Conservation (phyloP, 768 basidiomycete species). For the Mycena alexandri region DNA sequence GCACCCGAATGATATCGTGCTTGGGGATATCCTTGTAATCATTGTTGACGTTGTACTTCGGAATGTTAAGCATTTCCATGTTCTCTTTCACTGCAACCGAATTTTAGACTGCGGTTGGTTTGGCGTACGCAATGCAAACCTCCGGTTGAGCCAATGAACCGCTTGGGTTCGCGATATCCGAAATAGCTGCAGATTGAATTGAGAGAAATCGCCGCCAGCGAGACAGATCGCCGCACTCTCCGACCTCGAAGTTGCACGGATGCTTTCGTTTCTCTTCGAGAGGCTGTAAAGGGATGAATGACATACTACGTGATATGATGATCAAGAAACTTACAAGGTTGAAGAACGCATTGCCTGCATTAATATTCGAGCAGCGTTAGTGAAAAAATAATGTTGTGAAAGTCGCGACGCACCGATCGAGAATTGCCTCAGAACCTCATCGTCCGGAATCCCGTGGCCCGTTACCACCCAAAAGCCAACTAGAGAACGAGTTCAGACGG, state of each 20-base stretch:
- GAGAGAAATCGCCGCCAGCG: neutral
- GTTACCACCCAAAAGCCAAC: slow-evolving; percentile 56
- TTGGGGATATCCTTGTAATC: slow-evolving; percentile 42
- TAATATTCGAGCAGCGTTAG: neutral
- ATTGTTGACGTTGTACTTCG: slow-evolving; percentile 47
- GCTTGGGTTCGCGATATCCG: slow-evolving; percentile 52
- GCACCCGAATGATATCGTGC: slow-evolving; percentile 41
- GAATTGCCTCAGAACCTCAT: slow-evolving; percentile 51
- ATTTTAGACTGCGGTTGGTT: neutral
- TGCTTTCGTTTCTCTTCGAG: slow-evolving; percentile 51
- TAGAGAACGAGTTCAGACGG: neutral
- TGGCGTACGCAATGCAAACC: slow-evolving; percentile 6
- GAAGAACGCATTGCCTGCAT: slow-evolving; percentile 48
- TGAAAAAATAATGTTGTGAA: neutral
- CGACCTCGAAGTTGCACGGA: slow-evolving; percentile 48
- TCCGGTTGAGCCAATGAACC: slow-evolving; percentile 48
- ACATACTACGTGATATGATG: neutral
- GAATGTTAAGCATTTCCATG: slow-evolving; percentile 53
- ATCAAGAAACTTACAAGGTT: slow-evolving; percentile 25
- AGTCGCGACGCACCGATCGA: slow-evolving; percentile 43
- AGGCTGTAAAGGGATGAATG: slow-evolving; percentile 33
- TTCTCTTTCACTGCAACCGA: slow-evolving; percentile 49
- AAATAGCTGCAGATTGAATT: slow-evolving; percentile 42
- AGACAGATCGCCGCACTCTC: slow-evolving; percentile 42
- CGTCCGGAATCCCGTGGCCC: slow-evolving; percentile 54